Evolutionary conservation across 495 filamentous ascomycete genomes (phyloP).

Genomic region (Rusavskia elegans): DNA sequence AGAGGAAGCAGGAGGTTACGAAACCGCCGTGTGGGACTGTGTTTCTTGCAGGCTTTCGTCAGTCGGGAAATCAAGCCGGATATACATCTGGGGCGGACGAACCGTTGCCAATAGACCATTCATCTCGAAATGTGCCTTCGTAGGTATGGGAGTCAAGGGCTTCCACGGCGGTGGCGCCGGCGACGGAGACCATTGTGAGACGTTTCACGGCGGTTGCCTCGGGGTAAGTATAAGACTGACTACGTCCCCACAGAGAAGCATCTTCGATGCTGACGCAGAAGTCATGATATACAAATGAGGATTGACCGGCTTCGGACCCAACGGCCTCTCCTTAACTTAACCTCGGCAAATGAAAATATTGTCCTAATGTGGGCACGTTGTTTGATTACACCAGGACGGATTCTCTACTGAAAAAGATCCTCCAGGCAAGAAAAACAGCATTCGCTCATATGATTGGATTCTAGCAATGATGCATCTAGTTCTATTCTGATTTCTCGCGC

Average conservation of each 20-base stretch:
- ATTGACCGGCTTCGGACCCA: not conserved
- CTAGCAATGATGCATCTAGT: no score
- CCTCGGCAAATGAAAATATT: not conserved
- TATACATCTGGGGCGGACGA: constrained; percentile 1
- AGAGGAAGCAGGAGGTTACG: constrained; percentile 47
- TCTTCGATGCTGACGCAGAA: no score
- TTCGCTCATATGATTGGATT: no score
- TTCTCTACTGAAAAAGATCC: no score
- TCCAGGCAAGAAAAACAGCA: not conserved
- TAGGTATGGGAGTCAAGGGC: constrained; percentile 47
- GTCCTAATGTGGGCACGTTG: no score
- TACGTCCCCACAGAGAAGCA: no score
- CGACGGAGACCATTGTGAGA: constrained; percentile 24
- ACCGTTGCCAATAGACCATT: constrained; percentile 63
- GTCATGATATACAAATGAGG: no score
- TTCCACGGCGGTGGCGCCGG: constrained; percentile 37
- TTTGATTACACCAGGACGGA: no score
- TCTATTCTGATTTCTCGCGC: constrained; percentile 14
- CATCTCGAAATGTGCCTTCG: constrained; percentile 35
- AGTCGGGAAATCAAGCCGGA: constrained; percentile 1
- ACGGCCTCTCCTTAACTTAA: not conserved
- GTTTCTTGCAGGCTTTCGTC: not conserved
- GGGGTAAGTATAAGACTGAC: no score
- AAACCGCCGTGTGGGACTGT: constrained; percentile 77
- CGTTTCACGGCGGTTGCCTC: not conserved